phyloP scores from a whole-genome alignment of 148 eudicot species.

The Euryodendron excelsum region DNA sequence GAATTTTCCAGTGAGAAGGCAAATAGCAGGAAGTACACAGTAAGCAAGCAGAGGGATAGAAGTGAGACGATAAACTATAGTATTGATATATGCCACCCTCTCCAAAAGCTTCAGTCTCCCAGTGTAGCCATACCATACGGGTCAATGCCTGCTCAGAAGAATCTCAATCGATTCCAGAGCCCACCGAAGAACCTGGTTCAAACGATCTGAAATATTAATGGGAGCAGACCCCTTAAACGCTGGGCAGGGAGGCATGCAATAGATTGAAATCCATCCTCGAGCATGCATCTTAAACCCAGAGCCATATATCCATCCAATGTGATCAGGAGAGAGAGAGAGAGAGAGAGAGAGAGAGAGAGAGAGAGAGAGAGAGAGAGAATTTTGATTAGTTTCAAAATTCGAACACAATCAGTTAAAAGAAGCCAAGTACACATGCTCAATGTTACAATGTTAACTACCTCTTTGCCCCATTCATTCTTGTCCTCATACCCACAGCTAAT shows the following conservation, averaged over 20 bases:
- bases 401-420: not conserved
- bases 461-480: slow-evolving; percentile 57
- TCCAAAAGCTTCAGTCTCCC: not conserved
- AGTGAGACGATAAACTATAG: not conserved
- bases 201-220: slow-evolving; percentile 65
- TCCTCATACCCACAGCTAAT: slow-evolving; percentile 66
- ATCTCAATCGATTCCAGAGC: slow-evolving; percentile 67
- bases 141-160: slow-evolving; percentile 62
- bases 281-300: slow-evolving; percentile 74
- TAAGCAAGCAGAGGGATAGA: not conserved
- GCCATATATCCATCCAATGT: slow-evolving; percentile 77
- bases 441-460: slow-evolving; percentile 25
- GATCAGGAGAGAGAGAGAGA: not conserved
- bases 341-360: too few species aligned
- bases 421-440: not conserved
- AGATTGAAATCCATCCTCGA: slow-evolving; percentile 64
- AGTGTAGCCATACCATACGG: slow-evolving; percentile 61
- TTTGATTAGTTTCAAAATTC: not conserved
- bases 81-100: not conserved
- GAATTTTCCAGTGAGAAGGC: not conserved
- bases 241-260: slow-evolving; percentile 64
- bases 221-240: slow-evolving; percentile 75
- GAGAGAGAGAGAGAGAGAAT: too few species aligned
- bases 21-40: not conserved
- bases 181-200: slow-evolving; percentile 75